Base-by-base conservation (phyloP, 2,329 filamentous ascomycete genomes). In the Nakataea oryzae region DNA sequence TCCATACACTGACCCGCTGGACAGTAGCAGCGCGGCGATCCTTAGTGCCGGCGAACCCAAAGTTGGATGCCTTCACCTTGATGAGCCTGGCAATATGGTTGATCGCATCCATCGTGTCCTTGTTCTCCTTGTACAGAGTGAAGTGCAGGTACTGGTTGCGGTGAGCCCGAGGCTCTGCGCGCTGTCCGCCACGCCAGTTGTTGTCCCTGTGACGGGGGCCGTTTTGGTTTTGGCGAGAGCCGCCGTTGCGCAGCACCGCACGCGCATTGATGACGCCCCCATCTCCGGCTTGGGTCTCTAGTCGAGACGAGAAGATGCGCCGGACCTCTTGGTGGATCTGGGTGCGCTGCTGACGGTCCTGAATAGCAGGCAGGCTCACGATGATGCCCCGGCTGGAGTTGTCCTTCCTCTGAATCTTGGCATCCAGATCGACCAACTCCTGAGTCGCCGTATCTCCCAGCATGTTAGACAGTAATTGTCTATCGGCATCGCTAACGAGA, bases 71-170 rank as follows among this genome's bases (percentile, higher is more conserved):
- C 71, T 90, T 92, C 66, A 90, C 79, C 70, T 88, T 89, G 65
- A 96, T 76, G 66, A 88, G 82, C 56, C 88, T 88, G 1, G 87
- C 85, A 54, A 97, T 82, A 69, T 89, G 90, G 61, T 85, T 87
- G 61, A 96, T 81, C 0, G 91, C 88, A 68, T 97, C 93, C 90
- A 96, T 96, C 1, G 93, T 97, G 71, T 97, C 93, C 71, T 93
- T 93, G 76, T 97, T 97, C 76, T 96, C 93, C 76, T 97, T 97
- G 83, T 93, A 96, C 60, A 97, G 80, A 0, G 90, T 93, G 73
- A 96, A 96, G 73, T 96, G 92, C 17, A 96, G 78, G 72, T 91
- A 95, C 59, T 92, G 88, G 24, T 89, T 91, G n/a, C 59, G 59
- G 29, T 29, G 50, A 21, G 59, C 81, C 73, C 64, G 63, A 69